Conservation (phyloP, 2,329 filamentous ascomycete genomes). For the Blumeria graminis region DNA sequence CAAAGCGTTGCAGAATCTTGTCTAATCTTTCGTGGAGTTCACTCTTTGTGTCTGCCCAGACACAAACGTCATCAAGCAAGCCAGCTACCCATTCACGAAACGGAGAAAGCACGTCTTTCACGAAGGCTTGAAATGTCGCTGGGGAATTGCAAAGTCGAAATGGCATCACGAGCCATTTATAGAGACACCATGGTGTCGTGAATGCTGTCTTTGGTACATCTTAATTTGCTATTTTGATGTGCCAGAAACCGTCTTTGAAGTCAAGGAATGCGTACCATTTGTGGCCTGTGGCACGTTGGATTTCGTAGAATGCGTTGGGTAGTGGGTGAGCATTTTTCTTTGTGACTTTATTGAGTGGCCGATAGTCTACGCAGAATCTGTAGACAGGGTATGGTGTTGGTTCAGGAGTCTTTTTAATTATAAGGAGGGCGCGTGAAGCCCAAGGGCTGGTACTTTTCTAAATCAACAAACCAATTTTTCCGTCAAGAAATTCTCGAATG, state of each 20-base stretch:
- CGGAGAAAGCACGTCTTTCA: background rate
- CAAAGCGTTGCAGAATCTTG: background rate
- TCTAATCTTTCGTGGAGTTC: background rate
- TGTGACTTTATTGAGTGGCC: background rate
- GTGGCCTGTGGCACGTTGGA: background rate
- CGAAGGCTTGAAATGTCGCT: slow-evolving; percentile 1
- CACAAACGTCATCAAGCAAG: background rate
- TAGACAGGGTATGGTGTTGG: background rate
- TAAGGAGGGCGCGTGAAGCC: background rate
- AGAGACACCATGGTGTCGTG: background rate
- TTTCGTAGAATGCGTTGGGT: background rate
- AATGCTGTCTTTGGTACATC: background rate
- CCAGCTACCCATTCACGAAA: background rate
- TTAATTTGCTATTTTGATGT: background rate
- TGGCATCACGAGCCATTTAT: slow-evolving; percentile 2
- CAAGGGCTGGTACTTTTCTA: background rate
- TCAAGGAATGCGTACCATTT: background rate
- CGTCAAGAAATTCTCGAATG: background rate
- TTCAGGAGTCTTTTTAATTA: background rate
- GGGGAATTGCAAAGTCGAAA: slow-evolving; percentile 2
- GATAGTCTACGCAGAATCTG: background rate
- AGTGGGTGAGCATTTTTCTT: background rate
- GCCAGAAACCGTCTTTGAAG: background rate
- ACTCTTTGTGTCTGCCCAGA: background rate
- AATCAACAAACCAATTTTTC: background rate